Evolutionary conservation across 306 rosid species (phyloP).

Genomic region (Trifolium pratense): DNA sequence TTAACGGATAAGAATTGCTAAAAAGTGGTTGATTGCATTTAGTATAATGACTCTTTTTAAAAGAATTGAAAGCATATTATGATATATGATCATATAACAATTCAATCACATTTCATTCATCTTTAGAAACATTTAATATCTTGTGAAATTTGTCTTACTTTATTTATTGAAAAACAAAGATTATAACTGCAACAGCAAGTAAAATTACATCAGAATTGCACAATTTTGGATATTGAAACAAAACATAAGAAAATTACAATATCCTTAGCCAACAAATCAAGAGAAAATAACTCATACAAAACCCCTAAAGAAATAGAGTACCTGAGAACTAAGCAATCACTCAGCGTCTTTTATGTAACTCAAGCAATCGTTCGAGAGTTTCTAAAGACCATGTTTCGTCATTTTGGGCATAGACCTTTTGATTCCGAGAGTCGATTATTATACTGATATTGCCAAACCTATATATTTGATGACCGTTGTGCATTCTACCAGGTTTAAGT

Average conservation of each 20-base stretch:
- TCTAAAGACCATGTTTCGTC: slow-evolving; percentile 69
- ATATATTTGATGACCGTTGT: slow-evolving; percentile 80
- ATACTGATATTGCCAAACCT: slow-evolving; percentile 76
- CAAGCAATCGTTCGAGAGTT: slow-evolving; percentile 70
- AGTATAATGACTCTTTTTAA: no score
- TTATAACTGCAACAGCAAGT: background rate
- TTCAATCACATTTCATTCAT: no score
- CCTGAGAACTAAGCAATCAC: slow-evolving; percentile 35
- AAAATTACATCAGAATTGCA: background rate
- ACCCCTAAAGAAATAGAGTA: slow-evolving; percentile 26
- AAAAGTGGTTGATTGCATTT: no score
- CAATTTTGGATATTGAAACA: background rate
- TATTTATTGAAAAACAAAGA: background rate
- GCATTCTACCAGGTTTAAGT: slow-evolving; percentile 77
- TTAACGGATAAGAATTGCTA: no score
- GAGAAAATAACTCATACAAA: background rate
- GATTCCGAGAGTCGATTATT: slow-evolving; percentile 63
- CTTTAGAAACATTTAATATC: no score
- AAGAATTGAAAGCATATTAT: no score
- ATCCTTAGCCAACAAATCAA: slow-evolving; percentile 11
- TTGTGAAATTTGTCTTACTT: background rate
- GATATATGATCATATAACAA: no score
- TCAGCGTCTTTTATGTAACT: slow-evolving; percentile 61
- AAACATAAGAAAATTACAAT: background rate
- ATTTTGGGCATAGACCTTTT: slow-evolving; percentile 69